phyloP scores from a whole-genome alignment of 192 early-diverging fungal genomes.

The Linnemannia elongata region DNA sequence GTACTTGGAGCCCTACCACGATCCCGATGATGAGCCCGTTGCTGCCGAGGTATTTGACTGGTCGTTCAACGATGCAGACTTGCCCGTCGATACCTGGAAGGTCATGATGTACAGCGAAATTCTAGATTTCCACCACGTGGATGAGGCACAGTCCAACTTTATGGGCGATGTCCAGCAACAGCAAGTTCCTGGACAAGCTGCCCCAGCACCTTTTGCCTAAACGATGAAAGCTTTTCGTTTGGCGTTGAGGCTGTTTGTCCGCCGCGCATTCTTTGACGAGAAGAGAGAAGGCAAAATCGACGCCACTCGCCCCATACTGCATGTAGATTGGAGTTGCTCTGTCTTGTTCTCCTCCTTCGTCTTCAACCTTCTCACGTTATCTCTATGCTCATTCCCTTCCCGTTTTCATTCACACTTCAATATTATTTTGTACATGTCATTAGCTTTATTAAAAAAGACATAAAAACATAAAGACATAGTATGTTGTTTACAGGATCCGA shows the following conservation, averaged over 20 bases:
- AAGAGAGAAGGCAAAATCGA: neutral
- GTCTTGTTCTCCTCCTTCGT: neutral
- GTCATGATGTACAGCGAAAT: constrained; percentile 92
- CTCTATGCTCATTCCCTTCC: neutral
- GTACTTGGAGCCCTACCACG: constrained; percentile 92
- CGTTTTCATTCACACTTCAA: neutral
- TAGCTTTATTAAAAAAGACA: neutral
- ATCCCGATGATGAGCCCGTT: constrained; percentile 89
- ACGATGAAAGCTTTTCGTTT: neutral
- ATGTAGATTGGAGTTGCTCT: neutral
- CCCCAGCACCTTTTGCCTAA: constrained; percentile 27
- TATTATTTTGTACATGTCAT: neutral
- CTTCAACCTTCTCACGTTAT: neutral
- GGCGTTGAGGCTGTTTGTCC: neutral
- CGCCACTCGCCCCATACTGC: neutral
- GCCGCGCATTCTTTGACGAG: neutral
- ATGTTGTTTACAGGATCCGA: neutral
- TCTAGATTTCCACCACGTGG: constrained; percentile 62
- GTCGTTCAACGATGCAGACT: constrained; percentile 94
- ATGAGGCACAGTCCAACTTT: constrained; percentile 25
- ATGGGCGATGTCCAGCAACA: constrained; percentile 29
- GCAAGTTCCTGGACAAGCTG: constrained; percentile 15
- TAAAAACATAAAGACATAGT: neutral
- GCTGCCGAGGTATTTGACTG: constrained; percentile 90
- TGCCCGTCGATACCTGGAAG: constrained; percentile 90